These are phyloP conservation scores for Viola pubescens DNA, from an alignment of 441 rosid species.

Conservation along the genomic window DNA sequence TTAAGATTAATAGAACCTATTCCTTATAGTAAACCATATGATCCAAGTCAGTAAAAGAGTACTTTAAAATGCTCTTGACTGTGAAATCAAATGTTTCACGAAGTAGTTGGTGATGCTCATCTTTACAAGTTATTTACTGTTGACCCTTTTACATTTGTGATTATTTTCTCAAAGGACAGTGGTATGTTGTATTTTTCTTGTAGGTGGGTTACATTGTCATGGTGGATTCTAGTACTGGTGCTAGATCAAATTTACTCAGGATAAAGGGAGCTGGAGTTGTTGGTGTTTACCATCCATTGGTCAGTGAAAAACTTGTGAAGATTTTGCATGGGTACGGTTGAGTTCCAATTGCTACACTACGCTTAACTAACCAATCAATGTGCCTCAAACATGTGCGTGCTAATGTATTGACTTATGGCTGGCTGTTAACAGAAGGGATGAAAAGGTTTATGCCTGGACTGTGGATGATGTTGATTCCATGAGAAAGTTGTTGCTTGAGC, in stretches of 20 bases:
- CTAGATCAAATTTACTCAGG: slow-evolving; percentile 51
- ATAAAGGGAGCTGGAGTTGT: slow-evolving; percentile 71
- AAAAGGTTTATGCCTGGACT: slow-evolving; percentile 83
- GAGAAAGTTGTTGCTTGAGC: slow-evolving; percentile 56
- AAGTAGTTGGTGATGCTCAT: too few species aligned
- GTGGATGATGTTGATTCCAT: slow-evolving; percentile 73
- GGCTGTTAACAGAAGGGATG: slow-evolving; percentile 42
- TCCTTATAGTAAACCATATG: too few species aligned
- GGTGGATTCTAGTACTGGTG: slow-evolving; percentile 59
- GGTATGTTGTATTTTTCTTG: slow-evolving; percentile 1
- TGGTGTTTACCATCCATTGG: slow-evolving; percentile 70
- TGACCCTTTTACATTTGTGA: too few species aligned
- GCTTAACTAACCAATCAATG: neutral
- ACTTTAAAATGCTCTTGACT: too few species aligned
- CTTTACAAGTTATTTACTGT: too few species aligned
- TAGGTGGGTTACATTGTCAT: slow-evolving; percentile 92
- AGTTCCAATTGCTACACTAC: neutral
- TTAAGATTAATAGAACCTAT: too few species aligned
- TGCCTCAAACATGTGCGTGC: neutral
- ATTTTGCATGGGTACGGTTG: slow-evolving; percentile 51
- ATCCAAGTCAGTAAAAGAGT: too few species aligned
- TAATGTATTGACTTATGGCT: neutral
- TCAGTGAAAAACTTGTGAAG: slow-evolving; percentile 49
- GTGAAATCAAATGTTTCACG: too few species aligned
- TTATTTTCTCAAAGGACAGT: too few species aligned